These are phyloP conservation scores for Colletotrichum gigasporum DNA, from an alignment of 2,329 filamentous ascomycete genomes.

Conservation along the genomic window DNA sequence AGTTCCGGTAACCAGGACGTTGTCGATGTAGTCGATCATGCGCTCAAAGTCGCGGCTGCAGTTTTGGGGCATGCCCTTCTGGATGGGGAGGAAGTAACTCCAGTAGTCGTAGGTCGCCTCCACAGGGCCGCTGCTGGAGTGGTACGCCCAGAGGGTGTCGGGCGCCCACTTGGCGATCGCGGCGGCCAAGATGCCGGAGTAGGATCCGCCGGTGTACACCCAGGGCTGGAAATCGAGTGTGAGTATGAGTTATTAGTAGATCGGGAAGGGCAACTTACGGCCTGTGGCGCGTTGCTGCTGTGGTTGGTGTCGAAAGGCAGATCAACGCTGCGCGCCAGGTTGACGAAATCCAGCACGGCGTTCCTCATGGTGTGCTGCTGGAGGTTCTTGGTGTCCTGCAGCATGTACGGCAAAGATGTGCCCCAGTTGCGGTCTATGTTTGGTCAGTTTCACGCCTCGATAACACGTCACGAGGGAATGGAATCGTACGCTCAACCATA, in stretches of 20 bases:
- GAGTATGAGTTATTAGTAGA: neutral
- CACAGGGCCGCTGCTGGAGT: constrained; percentile 64
- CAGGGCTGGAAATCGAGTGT: constrained; percentile 52
- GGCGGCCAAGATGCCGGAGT: constrained; percentile 63
- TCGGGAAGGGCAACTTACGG: constrained; percentile 39
- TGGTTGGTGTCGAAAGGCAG: constrained; percentile 62
- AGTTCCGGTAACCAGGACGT: constrained; percentile 52
- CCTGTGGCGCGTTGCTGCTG: constrained; percentile 57
- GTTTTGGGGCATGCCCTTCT: constrained; percentile 66
- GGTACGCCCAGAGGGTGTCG: constrained; percentile 69
- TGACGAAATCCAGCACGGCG: constrained; percentile 60
- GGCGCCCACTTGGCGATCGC: constrained; percentile 63
- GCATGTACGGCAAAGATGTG: constrained; percentile 59
- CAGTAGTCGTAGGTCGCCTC: constrained; percentile 66
- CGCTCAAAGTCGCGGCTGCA: constrained; percentile 62
- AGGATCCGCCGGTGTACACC: constrained; percentile 65
- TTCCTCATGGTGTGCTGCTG: constrained; percentile 64
- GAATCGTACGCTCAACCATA: constrained; percentile 59
- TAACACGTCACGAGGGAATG: constrained; percentile 20
- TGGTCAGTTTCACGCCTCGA: neutral
- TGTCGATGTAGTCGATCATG: constrained; percentile 65
- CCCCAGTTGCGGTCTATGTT: constrained; percentile 66
- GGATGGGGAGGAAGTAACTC: constrained; percentile 66
- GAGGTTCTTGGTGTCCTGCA: constrained; percentile 61
- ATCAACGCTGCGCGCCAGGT: constrained; percentile 62